A percentile compares a stretch with the other conserved stretches of the same genome.
Conservation (phyloP, 345 rosid genomes). For the Populus alba region DNA sequence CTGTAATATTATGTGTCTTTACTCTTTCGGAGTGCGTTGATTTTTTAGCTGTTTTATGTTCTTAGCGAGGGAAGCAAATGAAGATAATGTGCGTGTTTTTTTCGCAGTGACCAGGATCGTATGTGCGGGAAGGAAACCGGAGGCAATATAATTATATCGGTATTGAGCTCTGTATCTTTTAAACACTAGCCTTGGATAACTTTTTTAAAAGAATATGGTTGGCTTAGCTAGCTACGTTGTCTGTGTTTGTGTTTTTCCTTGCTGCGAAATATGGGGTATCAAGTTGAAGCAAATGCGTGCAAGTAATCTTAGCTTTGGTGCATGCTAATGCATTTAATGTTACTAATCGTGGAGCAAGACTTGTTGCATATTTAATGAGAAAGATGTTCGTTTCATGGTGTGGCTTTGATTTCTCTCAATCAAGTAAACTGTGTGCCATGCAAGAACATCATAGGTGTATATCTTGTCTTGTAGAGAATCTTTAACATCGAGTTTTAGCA, state of each 20-base stretch:
- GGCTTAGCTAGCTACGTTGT: background rate
- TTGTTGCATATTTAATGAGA: background rate
- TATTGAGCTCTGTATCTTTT: slow-evolving; percentile 16
- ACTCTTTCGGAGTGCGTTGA: background rate
- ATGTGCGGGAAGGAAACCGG: slow-evolving; percentile 79
- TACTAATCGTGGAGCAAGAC: background rate
- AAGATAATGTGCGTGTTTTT: slow-evolving; percentile 46
- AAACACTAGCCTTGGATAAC: background rate
- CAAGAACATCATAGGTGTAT: background rate
- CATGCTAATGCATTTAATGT: background rate
- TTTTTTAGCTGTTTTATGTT: background rate
- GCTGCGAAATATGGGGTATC: background rate
- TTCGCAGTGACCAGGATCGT: slow-evolving; percentile 72
- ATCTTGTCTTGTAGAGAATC: background rate
- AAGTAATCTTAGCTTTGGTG: background rate
- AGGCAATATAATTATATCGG: slow-evolving; percentile 82
- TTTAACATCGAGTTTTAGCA: background rate
- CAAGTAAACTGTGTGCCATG: background rate
- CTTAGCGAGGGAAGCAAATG: slow-evolving; percentile 11
- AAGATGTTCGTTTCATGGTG: background rate
- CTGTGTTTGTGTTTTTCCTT: background rate
- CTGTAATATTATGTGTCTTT: background rate
- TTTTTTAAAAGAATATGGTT: background rate
- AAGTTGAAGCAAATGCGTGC: background rate
- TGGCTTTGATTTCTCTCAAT: background rate